Evolutionary conservation across 768 basidiomycete genomes (phyloP).

Genomic region (Boletus sp.): DNA sequence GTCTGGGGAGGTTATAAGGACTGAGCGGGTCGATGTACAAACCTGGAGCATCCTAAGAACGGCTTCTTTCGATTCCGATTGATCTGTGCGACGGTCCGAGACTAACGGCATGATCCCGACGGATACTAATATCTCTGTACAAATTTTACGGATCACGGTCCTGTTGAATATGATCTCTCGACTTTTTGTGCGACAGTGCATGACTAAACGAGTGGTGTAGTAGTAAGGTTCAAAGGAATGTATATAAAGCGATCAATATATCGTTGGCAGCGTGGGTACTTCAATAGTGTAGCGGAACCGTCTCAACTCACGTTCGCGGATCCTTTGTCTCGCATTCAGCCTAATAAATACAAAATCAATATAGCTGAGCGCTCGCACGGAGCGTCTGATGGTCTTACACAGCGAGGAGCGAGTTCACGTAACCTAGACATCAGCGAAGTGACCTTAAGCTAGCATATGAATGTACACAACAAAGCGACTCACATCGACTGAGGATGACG

Average conservation of each 20-base stretch:
- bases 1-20: too few species aligned
- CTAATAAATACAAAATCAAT: not conserved
- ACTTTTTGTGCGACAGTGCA: not conserved
- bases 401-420: conserved; percentile 12
- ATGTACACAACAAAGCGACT: not conserved
- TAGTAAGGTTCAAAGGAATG: not conserved
- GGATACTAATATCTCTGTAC: too few species aligned
- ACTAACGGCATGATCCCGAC: too few species aligned
- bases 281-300: conserved; percentile 1
- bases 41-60: too few species aligned
- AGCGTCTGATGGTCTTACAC: conserved; percentile 2
- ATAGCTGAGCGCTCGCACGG: too few species aligned
- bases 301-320: conserved; percentile 12
- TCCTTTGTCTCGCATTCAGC: conserved; percentile 6
- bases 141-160: too few species aligned
- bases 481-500: conserved; percentile 10
- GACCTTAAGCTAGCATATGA: not conserved
- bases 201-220: not conserved
- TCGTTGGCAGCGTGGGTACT: conserved; percentile 2
- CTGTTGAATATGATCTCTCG: too few species aligned
- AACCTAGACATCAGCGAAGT: not conserved
- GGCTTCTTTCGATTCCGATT: too few species aligned
- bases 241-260: not conserved
- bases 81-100: too few species aligned
- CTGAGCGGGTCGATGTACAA: too few species aligned